Evolutionary conservation across 495 filamentous ascomycete genomes (phyloP).

Genomic region (Aspergillus kassunensis): DNA sequence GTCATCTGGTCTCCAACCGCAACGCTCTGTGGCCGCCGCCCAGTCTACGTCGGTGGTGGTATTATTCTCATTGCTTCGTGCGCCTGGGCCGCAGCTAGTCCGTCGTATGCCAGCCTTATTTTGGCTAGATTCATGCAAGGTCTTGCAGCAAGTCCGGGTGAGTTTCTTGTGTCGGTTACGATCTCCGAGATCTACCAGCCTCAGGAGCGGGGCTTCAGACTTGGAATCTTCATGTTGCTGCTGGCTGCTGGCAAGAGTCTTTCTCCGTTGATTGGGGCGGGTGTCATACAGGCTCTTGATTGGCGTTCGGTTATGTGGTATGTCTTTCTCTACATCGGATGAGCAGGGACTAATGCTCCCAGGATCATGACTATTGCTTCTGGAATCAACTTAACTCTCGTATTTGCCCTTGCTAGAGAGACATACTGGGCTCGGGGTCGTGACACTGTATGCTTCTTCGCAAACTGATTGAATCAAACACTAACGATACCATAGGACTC

Average conservation of each 20-base stretch:
- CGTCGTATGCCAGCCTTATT: background rate
- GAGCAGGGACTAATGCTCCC: background rate
- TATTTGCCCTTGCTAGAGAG: conserved; percentile 4
- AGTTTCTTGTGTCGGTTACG: conserved; percentile 4
- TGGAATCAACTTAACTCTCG: background rate
- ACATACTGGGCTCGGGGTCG: background rate
- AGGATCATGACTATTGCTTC: conserved; percentile 3
- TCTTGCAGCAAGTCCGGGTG: background rate
- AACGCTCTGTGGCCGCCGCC: background rate
- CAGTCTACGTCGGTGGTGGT: background rate
- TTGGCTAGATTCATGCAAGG: conserved; percentile 2
- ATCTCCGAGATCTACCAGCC: conserved; percentile 5
- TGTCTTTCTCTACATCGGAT: background rate
- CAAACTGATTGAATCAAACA: background rate
- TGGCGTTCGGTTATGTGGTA: conserved; percentile 12
- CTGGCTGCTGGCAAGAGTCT: conserved; percentile 6
- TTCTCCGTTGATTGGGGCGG: conserved; percentile 5
- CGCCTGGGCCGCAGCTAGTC: conserved; percentile 4
- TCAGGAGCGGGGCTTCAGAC: conserved; percentile 6
- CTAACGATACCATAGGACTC: background rate
- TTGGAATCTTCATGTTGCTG: conserved; percentile 6
- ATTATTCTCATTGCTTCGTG: background rate
- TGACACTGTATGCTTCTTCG: background rate
- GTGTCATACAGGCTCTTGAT: background rate
- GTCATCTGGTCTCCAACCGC: conserved; percentile 4